Percentiles rank a stretch among this genome's conserved stretches.
These are phyloP conservation scores for Cinnamomum micranthum DNA, from an alignment of 164 flowering plant genomes.

Conservation along the genomic window DNA sequence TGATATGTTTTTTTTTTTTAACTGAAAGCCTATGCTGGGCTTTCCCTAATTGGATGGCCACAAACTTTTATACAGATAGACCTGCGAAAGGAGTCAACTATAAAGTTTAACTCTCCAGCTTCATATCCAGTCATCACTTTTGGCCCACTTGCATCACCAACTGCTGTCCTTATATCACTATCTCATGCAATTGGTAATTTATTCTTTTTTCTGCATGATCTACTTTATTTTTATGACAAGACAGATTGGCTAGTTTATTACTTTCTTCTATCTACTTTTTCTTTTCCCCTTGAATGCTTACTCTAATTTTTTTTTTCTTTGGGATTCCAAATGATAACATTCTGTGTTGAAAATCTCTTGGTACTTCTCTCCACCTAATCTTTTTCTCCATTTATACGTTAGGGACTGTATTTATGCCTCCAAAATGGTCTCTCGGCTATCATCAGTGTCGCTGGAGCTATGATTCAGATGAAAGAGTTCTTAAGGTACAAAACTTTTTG, in stretches of 20 bases:
- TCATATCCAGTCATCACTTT: conserved; percentile 81
- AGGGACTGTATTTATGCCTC: conserved; percentile 97
- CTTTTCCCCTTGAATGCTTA: too few relatives aligned
- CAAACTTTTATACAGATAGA: conserved; percentile 53
- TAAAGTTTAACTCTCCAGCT: conserved; percentile 53
- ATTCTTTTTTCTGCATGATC: not conserved
- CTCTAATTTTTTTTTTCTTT: not conserved
- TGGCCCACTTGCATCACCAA: conserved; percentile 86
- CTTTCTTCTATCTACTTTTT: not conserved
- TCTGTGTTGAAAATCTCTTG: conserved; percentile 1
- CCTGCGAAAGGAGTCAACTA: conserved; percentile 56
- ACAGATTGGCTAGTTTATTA: not conserved
- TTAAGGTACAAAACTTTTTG: conserved; percentile 38
- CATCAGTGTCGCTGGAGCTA: conserved; percentile 99
- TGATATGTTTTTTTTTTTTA: not conserved
- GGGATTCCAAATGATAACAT: not conserved
- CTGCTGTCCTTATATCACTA: conserved; percentile 57
- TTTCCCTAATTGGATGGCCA: conserved; percentile 1
- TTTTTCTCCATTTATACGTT: not conserved
- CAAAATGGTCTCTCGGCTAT: conserved; percentile 95
- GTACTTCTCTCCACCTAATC: not conserved
- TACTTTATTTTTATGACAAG: not conserved
- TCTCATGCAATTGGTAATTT: conserved; percentile 76
- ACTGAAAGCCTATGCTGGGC: not conserved
- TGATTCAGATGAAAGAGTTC: conserved; percentile 66